phyloP scores from a whole-genome alignment of 768 basidiomycete genomes.

The Amanita inopinata region DNA sequence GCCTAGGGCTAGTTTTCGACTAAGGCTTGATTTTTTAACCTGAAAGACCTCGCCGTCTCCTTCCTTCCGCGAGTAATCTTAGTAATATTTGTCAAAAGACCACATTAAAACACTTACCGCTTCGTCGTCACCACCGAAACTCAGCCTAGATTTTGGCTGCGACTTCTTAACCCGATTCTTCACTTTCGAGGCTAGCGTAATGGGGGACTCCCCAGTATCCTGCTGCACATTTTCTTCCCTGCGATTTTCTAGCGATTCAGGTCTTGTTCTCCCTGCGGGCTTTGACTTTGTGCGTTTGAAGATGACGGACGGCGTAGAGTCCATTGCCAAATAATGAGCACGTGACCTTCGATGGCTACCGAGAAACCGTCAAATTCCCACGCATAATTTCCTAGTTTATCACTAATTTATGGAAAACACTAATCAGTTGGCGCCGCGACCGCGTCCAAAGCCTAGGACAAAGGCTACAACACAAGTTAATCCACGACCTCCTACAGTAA shows the following conservation, averaged over 20 bases:
- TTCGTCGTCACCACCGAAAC: slow-evolving; percentile 61
- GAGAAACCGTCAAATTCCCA: slow-evolving; percentile 27
- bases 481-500: slow-evolving; percentile 15
- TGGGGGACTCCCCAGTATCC: slow-evolving; percentile 42
- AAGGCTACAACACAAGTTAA: slow-evolving; percentile 14
- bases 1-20: slow-evolving; percentile 51
- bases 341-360: slow-evolving; percentile 26
- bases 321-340: slow-evolving; percentile 23
- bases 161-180: slow-evolving; percentile 64
- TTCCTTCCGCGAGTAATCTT: slow-evolving; percentile 26
- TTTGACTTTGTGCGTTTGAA: slow-evolving; percentile 42
- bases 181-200: slow-evolving; percentile 50
- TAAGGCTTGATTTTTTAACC: slow-evolving; percentile 74
- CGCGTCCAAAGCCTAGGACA: slow-evolving; percentile 40
- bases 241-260: slow-evolving; percentile 29
- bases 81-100: slow-evolving; percentile 21
- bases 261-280: slow-evolving; percentile 28
- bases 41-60: slow-evolving; percentile 58
- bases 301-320: slow-evolving; percentile 35
- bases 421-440: slow-evolving; percentile 40
- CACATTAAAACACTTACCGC: slow-evolving; percentile 38
- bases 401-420: slow-evolving; percentile 24
- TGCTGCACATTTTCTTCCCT: slow-evolving; percentile 18
- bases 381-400: slow-evolving; percentile 25
- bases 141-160: slow-evolving; percentile 58